Conservation (phyloP, 805 yeast species). For the Ogataea henricii region DNA sequence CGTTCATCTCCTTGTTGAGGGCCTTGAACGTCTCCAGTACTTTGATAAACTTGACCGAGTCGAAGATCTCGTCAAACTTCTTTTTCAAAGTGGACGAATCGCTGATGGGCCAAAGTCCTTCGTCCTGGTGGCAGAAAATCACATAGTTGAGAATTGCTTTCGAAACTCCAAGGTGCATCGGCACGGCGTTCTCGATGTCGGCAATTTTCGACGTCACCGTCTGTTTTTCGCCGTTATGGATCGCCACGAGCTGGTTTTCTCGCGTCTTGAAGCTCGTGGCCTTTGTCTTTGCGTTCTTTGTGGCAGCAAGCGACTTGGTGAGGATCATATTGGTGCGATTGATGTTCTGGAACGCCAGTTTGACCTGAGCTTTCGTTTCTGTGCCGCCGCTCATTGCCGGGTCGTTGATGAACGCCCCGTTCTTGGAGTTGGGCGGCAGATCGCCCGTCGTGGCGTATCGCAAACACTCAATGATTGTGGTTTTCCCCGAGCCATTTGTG, state of each 20-base stretch:
- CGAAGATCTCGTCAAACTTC: conserved; percentile 94
- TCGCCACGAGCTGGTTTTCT: conserved; percentile 81
- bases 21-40: conserved; percentile 78
- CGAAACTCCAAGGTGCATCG: conserved; percentile 83
- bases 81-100: conserved; percentile 89
- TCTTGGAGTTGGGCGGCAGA: conserved; percentile 92
- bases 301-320: conserved; percentile 80
- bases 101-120: conserved; percentile 91
- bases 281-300: conserved; percentile 53
- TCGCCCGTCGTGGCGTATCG: conserved; percentile 95
- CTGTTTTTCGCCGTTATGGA: conserved; percentile 65
- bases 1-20: conserved; percentile 73
- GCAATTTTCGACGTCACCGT: conserved; percentile 79
- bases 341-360: conserved; percentile 76
- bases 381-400: conserved; percentile 77
- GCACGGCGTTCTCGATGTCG: conserved; percentile 81
- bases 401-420: conserved; percentile 95
- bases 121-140: conserved; percentile 97
- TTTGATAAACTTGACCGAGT: conserved; percentile 89
- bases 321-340: conserved; percentile 79
- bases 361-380: conserved; percentile 86
- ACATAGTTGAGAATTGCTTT: conserved; percentile 87
- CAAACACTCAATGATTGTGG: conserved; percentile 92
- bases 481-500: conserved; percentile 94
- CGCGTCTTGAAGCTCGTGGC: conserved; percentile 77